phyloP scores from a whole-genome alignment of 495 filamentous ascomycete genomes.

The Penicillium canescens region DNA sequence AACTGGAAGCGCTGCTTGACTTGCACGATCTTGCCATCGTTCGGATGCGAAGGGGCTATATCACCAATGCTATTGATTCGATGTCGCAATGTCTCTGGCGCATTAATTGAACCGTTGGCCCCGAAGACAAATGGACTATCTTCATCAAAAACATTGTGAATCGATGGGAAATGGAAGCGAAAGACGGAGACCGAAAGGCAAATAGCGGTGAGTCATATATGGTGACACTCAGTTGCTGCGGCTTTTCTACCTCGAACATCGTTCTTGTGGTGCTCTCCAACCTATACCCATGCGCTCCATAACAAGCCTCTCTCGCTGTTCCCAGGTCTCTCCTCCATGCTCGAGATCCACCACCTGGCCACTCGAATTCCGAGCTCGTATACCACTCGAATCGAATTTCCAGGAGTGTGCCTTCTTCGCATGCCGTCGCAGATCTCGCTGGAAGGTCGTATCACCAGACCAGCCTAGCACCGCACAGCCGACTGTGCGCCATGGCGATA shows the following conservation, averaged over 20 bases:
- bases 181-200: too few relatives aligned
- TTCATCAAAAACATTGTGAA: too few relatives aligned
- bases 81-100: too few relatives aligned
- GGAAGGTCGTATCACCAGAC: constrained; percentile 86
- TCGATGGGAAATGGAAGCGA: too few relatives aligned
- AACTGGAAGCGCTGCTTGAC: too few relatives aligned
- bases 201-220: too few relatives aligned
- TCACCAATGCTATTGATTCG: too few relatives aligned
- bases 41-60: too few relatives aligned
- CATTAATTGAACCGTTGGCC: too few relatives aligned
- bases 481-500: constrained; percentile 82
- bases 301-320: constrained; percentile 75
- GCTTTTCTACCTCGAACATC: constrained; percentile 65
- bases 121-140: too few relatives aligned
- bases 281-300: constrained; percentile 77
- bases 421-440: constrained; percentile 80
- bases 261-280: constrained; percentile 70
- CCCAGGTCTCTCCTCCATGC: constrained; percentile 52
- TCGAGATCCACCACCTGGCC: constrained; percentile 66
- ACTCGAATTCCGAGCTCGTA: constrained; percentile 66
- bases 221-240: too few relatives aligned
- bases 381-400: constrained; percentile 91
- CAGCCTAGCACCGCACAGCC: constrained; percentile 89
- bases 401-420: constrained; percentile 69
- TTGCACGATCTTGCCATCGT: too few relatives aligned